Evolutionary conservation across 192 early-diverging fungal species (phyloP).

Genomic region (Paraglomus occultum): DNA sequence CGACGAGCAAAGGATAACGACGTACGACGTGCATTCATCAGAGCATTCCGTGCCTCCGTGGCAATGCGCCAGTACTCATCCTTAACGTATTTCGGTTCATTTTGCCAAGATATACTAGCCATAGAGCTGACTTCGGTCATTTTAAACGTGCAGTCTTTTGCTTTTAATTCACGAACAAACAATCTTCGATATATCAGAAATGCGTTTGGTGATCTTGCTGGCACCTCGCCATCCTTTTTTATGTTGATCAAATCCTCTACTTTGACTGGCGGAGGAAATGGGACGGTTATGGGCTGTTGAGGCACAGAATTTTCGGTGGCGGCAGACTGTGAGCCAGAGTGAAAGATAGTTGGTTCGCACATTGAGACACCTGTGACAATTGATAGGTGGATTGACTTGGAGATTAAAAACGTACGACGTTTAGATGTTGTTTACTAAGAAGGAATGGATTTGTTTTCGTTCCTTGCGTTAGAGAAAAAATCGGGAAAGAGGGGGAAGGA

Average conservation of each 20-base stretch:
- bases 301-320: background rate
- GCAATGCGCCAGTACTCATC: background rate
- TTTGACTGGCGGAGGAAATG: constrained; percentile 8
- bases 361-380: no score
- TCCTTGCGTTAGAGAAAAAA: no score
- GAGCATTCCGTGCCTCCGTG: background rate
- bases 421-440: no score
- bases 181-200: constrained; percentile 21
- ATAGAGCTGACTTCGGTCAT: constrained; percentile 14
- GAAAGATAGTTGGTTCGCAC: no score
- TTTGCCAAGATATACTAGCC: constrained; percentile 2
- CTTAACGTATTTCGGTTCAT: background rate
- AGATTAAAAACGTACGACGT: no score
- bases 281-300: background rate
- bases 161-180: background rate
- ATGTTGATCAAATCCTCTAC: background rate
- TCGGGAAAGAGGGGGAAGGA: no score
- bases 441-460: no score
- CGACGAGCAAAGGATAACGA: constrained; percentile 6
- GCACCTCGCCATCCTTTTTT: constrained; percentile 3
- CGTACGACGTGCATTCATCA: background rate
- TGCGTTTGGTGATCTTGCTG: constrained; percentile 5
- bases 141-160: constrained; percentile 6
- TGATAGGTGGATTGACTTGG: no score
- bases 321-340: no score